phyloP scores from a whole-genome alignment of 2,329 filamentous ascomycete species.

The Alternaria atra region DNA sequence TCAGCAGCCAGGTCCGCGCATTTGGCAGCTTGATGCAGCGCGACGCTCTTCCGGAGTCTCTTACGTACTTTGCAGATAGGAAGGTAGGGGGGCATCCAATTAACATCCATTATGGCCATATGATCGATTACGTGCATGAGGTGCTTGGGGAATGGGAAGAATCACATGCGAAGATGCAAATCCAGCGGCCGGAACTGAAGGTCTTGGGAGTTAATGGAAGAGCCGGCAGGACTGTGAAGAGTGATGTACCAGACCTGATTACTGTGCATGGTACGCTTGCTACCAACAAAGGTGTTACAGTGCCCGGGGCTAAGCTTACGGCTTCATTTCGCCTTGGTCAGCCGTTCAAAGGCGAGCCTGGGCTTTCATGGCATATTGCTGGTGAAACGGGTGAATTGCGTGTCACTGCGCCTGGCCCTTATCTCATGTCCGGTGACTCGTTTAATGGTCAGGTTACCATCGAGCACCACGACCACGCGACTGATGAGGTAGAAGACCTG shows the following conservation, averaged over 20 bases:
- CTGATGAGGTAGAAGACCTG: conserved; percentile 39
- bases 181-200: conserved; percentile 26
- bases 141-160: conserved; percentile 28
- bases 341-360: not conserved
- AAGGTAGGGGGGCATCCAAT: conserved; percentile 28
- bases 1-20: conserved; percentile 35
- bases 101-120: conserved; percentile 31
- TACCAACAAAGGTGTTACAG: not conserved
- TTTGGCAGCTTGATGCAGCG: conserved; percentile 19
- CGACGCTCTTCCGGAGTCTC: conserved; percentile 19
- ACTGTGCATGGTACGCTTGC: conserved; percentile 47
- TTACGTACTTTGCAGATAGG: conserved; percentile 29
- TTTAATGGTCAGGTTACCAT: conserved; percentile 33
- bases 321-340: conserved; percentile 22
- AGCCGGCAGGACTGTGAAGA: conserved; percentile 23
- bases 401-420: conserved; percentile 57
- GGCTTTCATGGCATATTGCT: conserved; percentile 11
- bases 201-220: conserved; percentile 1
- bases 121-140: conserved; percentile 30
- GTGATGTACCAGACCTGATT: conserved; percentile 59
- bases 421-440: conserved; percentile 21
- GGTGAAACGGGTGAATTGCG: conserved; percentile 29
- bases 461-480: conserved; percentile 35
- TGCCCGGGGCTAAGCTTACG: conserved; percentile 20
- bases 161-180: conserved; percentile 31